These are phyloP conservation scores for Bombardia bombarda DNA, from an alignment of 495 filamentous ascomycete species.

Conservation along the genomic window DNA sequence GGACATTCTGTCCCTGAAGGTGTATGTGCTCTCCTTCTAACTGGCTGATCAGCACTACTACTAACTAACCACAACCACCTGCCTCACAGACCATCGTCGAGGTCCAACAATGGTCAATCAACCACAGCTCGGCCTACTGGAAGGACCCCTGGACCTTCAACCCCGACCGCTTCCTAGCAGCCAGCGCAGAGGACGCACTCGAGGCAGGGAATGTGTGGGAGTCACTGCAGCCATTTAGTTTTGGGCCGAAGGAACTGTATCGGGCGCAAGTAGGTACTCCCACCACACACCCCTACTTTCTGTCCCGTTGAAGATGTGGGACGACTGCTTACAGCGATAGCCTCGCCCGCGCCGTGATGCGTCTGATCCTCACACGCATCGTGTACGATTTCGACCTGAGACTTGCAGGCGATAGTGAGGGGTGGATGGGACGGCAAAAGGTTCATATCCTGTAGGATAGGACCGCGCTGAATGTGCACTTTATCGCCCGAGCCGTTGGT, in stretches of 20 bases:
- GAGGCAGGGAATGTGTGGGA: not conserved
- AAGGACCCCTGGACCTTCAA: conserved; percentile 26
- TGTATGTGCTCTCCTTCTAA: conserved; percentile 13
- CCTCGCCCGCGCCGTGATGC: conserved; percentile 33
- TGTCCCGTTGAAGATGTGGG: not conserved
- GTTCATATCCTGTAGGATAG: conserved; percentile 31
- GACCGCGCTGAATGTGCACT: conserved; percentile 19
- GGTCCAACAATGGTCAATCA: conserved; percentile 27
- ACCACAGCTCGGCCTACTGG: conserved; percentile 29
- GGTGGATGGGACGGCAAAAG: conserved; percentile 24
- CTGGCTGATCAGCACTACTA: not conserved
- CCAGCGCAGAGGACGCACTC: conserved; percentile 5
- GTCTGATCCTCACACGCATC: conserved; percentile 30
- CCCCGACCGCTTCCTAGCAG: conserved; percentile 29
- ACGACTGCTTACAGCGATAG: conserved; percentile 4
- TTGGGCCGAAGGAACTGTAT: conserved; percentile 33
- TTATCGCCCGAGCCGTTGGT: no score
- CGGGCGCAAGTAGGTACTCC: conserved; percentile 26
- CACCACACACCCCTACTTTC: not conserved
- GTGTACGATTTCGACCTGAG: conserved; percentile 31
- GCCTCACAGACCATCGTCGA: conserved; percentile 16
- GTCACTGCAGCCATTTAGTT: conserved; percentile 25
- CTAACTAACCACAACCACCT: not conserved
- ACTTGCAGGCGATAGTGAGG: conserved; percentile 11
- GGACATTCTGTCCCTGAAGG: conserved; percentile 33